Conservation (phyloP, 2,329 filamentous ascomycete genomes). For the Nemania serpens region DNA sequence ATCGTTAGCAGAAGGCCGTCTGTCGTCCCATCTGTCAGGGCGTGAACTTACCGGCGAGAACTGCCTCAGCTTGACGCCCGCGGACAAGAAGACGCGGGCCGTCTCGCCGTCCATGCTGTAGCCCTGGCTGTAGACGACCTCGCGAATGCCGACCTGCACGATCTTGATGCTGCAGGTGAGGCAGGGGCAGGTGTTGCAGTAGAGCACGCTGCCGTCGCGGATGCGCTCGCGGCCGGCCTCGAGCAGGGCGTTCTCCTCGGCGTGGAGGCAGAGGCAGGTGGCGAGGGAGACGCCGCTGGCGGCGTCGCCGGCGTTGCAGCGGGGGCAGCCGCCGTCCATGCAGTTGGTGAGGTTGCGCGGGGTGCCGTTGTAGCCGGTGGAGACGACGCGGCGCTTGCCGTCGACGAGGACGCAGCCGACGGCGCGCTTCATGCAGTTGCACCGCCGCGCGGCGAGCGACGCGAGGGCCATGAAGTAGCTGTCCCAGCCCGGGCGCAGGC, state of each 20-base stretch:
- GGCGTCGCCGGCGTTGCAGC: conserved; percentile 78
- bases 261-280: conserved; percentile 95
- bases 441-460: conserved; percentile 83
- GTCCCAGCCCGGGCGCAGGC: conserved; percentile 91
- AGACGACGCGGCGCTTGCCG: conserved; percentile 82
- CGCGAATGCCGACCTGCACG: conserved; percentile 90
- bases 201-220: conserved; percentile 78
- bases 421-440: conserved; percentile 97
- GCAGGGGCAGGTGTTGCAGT: conserved; percentile 96
- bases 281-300: conserved; percentile 73
- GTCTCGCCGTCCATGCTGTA: conserved; percentile 94
- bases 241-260: conserved; percentile 94
- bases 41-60: conserved; percentile 74
- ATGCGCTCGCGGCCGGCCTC: conserved; percentile 93
- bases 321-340: conserved; percentile 84
- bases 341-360: conserved; percentile 88
- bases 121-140: conserved; percentile 91
- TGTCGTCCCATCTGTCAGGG: not conserved
- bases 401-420: conserved; percentile 91
- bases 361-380: conserved; percentile 98
- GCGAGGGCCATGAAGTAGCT: conserved; percentile 98
- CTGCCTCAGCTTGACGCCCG: conserved; percentile 83
- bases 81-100: conserved; percentile 79
- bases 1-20: not conserved
- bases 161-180: conserved; percentile 99